Evolutionary conservation across 1,284 basidiomycete species (phyloP), one percentile per base, ranked within the genome.

Genomic region (Bondarzewia mesenterica): DNA sequence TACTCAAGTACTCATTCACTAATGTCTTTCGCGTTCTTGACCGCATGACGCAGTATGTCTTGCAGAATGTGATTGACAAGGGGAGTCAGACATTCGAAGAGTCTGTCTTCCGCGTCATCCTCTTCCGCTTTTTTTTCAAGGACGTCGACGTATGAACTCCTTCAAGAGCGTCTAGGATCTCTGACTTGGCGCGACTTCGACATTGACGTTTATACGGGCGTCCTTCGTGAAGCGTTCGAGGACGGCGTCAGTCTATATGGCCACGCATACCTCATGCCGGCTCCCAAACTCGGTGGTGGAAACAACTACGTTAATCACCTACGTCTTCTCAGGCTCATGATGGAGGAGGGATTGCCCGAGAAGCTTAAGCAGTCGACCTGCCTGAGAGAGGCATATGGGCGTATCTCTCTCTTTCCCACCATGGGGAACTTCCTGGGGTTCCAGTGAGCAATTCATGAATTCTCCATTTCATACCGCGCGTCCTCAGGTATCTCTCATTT

Each of bases 11-110:
- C 46, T 62, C 63, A 8, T 74, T 72, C 55, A 70, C 68, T 38
- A 73, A 74, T 55, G 64, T 72, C 42, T 74, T 64, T 50, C 65
- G 72, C 32, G 62, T 69, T 12, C 64, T 65, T 46, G 72, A 74
- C 56, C 63, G 68, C 20, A 64, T 62, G 37, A 67, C 68, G 10
- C 71, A 73, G 51, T 74, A 65, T 46, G 60, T 73, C 48, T 57
- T 73, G 7, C 59, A 50, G n/a, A 51, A 66, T 18, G 69, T 74
- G 42, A 65, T 74, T 40, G 50, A 58, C 23, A 52, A 64, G 36
- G 70, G 71, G 25, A 56, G 58, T 42, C 64, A 64, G 41, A 57
- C 60, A 41, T 54, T 69, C 38, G 54, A 62, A 22, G 72, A 74
- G 50, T 59, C 63, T 21, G 67, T 64, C 54, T 74, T 74, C 53